These are phyloP conservation scores for Malbranchea zuffiana DNA, from an alignment of 2,329 filamentous ascomycete genomes.

Conservation along the genomic window DNA sequence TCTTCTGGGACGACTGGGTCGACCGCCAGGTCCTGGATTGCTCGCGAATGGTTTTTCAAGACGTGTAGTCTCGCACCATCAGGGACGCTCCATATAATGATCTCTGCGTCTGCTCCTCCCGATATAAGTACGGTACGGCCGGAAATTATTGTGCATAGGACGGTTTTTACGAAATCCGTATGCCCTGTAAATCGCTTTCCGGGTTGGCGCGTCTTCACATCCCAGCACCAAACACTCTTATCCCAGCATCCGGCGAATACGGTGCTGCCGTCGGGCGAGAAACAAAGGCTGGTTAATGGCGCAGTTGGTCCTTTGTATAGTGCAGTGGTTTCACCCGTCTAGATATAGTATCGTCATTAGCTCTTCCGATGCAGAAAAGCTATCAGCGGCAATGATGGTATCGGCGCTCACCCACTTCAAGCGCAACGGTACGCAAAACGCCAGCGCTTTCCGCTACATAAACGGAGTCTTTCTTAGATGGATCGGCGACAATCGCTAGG, in stretches of 20 bases:
- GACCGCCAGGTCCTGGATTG: constrained; percentile 65
- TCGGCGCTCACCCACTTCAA: constrained; percentile 54
- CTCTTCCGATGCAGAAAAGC: neutral
- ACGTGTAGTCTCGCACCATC: constrained; percentile 60
- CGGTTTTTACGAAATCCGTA: constrained; percentile 79
- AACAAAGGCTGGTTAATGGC: constrained; percentile 66
- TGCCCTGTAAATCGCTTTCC: constrained; percentile 62
- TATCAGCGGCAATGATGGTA: constrained; percentile 10
- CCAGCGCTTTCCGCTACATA: constrained; percentile 85
- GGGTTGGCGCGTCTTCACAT: constrained; percentile 46
- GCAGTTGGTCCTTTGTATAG: constrained; percentile 63
- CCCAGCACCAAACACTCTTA: constrained; percentile 81
- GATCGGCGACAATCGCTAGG: constrained; percentile 60
- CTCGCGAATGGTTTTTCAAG: constrained; percentile 66
- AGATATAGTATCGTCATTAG: constrained; percentile 9
- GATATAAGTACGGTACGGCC: constrained; percentile 57
- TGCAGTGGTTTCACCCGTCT: constrained; percentile 37
- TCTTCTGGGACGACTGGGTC: constrained; percentile 52
- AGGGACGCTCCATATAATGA: constrained; percentile 70
- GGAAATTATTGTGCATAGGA: constrained; percentile 52
- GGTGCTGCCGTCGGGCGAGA: constrained; percentile 51
- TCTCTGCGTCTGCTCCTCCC: constrained; percentile 66
- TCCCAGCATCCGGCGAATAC: constrained; percentile 87
- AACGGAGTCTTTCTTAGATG: constrained; percentile 49
- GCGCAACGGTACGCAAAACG: constrained; percentile 58